These are phyloP conservation scores for Rhizophlyctis rosea DNA, from an alignment of 192 early-diverging fungal species.

Conservation along the genomic window DNA sequence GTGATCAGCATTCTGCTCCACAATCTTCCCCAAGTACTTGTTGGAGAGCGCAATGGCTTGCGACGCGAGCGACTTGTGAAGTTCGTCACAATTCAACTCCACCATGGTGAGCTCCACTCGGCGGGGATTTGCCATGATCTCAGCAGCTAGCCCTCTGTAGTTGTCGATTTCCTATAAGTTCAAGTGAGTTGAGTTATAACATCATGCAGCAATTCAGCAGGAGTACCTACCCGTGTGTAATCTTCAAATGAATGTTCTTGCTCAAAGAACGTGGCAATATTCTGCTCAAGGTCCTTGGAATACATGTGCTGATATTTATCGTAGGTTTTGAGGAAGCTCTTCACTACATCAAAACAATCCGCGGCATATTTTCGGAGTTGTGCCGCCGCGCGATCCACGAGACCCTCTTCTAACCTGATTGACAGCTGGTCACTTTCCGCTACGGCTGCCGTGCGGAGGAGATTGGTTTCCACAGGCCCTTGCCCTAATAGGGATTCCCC, in stretches of 20 bases:
- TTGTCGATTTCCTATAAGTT: conserved; percentile 50
- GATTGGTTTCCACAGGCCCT: conserved; percentile 1
- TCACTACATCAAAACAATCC: conserved; percentile 45
- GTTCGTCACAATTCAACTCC: conserved; percentile 48
- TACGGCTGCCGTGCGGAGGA: conserved; percentile 12
- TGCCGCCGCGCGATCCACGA: conserved; percentile 29
- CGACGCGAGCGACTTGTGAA: conserved; percentile 43
- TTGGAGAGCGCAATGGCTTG: conserved; percentile 44
- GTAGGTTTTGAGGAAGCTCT: conserved; percentile 44
- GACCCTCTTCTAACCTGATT: conserved; percentile 33
- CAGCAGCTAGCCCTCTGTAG: conserved; percentile 34
- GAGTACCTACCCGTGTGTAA: conserved; percentile 32
- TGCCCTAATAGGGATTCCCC: conserved; percentile 22
- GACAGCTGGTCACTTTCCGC: conserved; percentile 25
- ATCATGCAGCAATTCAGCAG: background rate
- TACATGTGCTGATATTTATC: conserved; percentile 43
- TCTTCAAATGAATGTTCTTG: conserved; percentile 55
- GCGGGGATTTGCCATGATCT: conserved; percentile 38
- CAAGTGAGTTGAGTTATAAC: background rate
- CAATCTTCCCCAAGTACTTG: conserved; percentile 47
- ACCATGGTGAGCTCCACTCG: conserved; percentile 52
- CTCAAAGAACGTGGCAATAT: conserved; percentile 39
- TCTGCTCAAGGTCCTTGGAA: conserved; percentile 25
- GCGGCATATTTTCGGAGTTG: conserved; percentile 34
- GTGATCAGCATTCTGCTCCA: conserved; percentile 46